Base-by-base conservation (phyloP, 1,139 yeast genomes). In the Hansenula lynferdii region DNA sequence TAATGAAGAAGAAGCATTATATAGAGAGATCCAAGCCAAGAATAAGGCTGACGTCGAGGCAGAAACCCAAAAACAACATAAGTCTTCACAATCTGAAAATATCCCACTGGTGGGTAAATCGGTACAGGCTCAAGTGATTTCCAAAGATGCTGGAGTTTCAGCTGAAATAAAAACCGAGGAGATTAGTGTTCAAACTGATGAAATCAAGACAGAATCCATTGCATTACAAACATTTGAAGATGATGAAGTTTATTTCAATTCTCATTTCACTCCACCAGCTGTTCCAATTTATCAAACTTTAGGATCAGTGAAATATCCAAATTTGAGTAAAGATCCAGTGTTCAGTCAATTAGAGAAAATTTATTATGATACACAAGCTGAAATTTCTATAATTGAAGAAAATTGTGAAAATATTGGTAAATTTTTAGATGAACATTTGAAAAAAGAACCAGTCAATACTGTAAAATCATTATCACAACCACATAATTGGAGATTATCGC, bases 401-500 rank as follows among this genome's bases (percentile, higher is more conserved):
- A 72, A 72, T 42, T 41, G 62, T 9, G 20, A 35, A 4, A 51
- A 54, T 6, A 36, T 69, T 14, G 57, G 58, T 12, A 38, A 30
- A 1, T 67, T 64, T 37, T 40, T 72, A 15, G 38, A 43, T 10
- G 70, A 67, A 37, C 75, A 72, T 37, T 36, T 56, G 11, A 49
- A 54, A 4, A 37, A 38, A 12, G 35, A 42, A 10, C 43, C 46
- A 19, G 23, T 10, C 3, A 66, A 62, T 39, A 51, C 65, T 2
- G 51, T 50, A 15, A 40, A 30, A 2, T 56, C 64, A 0, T 35
- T 62, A 4, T 45, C 44, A 6, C 48, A 45, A 37, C 54, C 60
- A 6, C 54, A 59, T 12, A 60, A 60, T 15, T 71, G 77, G 77
- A 65, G 71, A 47, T 42, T 71, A 12, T 42, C 54, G 26, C 75